Percentiles rank a stretch among this genome's conserved stretches.
phyloP scores from a whole-genome alignment of 1,284 basidiomycete genomes.

The Vanrija sp. region DNA sequence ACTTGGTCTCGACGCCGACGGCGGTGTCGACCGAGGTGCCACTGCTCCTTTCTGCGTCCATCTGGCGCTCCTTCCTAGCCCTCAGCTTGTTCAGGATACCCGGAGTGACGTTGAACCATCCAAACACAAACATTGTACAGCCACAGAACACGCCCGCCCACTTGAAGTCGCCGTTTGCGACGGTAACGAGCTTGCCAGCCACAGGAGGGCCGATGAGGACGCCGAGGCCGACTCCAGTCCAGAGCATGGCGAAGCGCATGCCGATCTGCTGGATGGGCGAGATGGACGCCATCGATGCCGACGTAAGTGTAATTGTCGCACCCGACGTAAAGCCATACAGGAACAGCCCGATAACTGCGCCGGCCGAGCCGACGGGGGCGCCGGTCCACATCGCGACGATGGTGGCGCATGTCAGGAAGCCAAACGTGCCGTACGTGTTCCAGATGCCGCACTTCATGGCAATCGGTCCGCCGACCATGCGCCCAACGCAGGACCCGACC shows the following conservation, averaged over 20 bases:
- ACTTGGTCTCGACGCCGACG: too few species aligned
- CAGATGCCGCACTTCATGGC: slow-evolving; percentile 42
- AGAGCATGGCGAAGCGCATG: slow-evolving; percentile 43
- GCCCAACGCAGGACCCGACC: slow-evolving; percentile 39
- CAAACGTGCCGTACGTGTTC: slow-evolving; percentile 28
- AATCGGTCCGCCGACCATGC: slow-evolving; percentile 30
- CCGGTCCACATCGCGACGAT: slow-evolving; percentile 41
- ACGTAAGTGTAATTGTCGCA: slow-evolving; percentile 40
- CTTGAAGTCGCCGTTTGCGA: slow-evolving; percentile 21
- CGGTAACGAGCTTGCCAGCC: slow-evolving; percentile 25
- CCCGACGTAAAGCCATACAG: slow-evolving; percentile 36
- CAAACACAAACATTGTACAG: slow-evolving; percentile 15
- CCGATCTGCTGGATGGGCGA: slow-evolving; percentile 42
- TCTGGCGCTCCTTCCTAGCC: too few species aligned
- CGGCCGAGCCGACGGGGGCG: slow-evolving; percentile 21
- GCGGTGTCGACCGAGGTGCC: too few species aligned
- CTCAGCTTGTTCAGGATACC: too few species aligned
- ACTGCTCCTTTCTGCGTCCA: too few species aligned
- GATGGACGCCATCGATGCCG: slow-evolving; percentile 36
- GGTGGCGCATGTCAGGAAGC: slow-evolving; percentile 21
- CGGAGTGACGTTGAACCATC: too few species aligned
- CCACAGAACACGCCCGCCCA: slow-evolving; percentile 35
- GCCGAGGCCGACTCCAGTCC: slow-evolving; percentile 30
- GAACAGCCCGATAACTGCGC: slow-evolving; percentile 36
- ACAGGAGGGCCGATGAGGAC: slow-evolving; percentile 39